Conservation (phyloP, 1,139 yeast genomes). For the Yamadazyma atmosphaerica region DNA sequence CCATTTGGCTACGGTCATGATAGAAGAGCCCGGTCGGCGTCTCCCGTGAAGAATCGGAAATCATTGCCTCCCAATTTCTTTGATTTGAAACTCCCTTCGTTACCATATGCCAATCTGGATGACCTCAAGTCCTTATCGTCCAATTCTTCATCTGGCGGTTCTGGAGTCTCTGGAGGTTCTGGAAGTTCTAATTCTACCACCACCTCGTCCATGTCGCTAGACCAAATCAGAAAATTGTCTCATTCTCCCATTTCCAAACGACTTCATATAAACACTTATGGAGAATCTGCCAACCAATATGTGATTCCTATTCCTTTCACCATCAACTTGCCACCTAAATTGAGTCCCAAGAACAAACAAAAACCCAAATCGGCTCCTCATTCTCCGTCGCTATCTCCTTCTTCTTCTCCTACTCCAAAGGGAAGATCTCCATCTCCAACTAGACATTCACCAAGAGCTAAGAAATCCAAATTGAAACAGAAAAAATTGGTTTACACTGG, state of each 20-base stretch:
- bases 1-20: constrained; percentile 8
- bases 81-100: constrained; percentile 25
- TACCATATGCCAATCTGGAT: constrained; percentile 20
- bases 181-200: constrained; percentile 5
- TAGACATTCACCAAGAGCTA: constrained; percentile 12
- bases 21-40: constrained; percentile 30
- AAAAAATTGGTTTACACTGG: constrained; percentile 40
- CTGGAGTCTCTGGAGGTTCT: constrained; percentile 4
- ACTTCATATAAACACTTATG: constrained; percentile 34
- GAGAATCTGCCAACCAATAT: constrained; percentile 23
- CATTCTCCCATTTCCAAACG: constrained; percentile 38
- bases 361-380: not conserved
- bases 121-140: constrained; percentile 16
- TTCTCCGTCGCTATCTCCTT: not conserved
- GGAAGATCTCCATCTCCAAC: constrained; percentile 17
- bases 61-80: constrained; percentile 25
- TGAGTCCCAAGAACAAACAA: constrained; percentile 27
- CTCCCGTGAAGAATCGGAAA: constrained; percentile 30
- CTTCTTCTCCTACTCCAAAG: not conserved
- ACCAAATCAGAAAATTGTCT: constrained; percentile 33
- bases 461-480: constrained; percentile 11
- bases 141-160: constrained; percentile 9
- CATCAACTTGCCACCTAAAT: constrained; percentile 43
- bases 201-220: constrained; percentile 13
- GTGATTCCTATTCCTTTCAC: constrained; percentile 49